These are phyloP conservation scores for Bathelium albidoporum DNA, from an alignment of 495 filamentous ascomycete species.

Conservation along the genomic window DNA sequence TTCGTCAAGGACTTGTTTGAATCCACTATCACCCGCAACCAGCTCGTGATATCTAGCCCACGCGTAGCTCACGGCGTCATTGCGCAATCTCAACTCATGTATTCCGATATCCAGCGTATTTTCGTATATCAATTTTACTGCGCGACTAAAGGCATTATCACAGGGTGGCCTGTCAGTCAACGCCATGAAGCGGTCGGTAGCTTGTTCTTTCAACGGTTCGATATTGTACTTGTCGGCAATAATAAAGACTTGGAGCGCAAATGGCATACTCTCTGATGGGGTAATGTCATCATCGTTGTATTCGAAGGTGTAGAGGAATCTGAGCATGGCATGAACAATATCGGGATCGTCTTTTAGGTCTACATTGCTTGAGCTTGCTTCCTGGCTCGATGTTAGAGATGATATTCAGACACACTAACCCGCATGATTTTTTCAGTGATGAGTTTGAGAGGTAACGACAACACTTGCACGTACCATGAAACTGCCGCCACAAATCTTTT, in stretches of 20 bases:
- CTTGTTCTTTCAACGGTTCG: constrained; percentile 2
- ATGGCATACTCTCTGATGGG: neutral
- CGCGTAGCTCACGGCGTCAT: neutral
- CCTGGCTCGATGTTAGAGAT: too few species aligned
- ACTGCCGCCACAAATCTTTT: neutral
- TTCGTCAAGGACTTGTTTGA: neutral
- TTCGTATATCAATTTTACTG: neutral
- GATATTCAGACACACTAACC: too few species aligned
- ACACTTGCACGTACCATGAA: constrained; percentile 6
- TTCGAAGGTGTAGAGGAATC: constrained; percentile 5
- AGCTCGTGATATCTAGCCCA: neutral
- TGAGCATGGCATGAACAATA: constrained; percentile 4
- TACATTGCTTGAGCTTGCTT: neutral
- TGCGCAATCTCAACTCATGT: neutral
- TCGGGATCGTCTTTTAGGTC: constrained; percentile 2
- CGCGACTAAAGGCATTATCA: neutral
- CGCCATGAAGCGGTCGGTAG: neutral
- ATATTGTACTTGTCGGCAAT: constrained; percentile 12
- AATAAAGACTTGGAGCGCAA: constrained; percentile 3
- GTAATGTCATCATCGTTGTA: constrained; percentile 6
- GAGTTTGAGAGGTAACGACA: too few species aligned
- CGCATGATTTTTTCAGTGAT: too few species aligned
- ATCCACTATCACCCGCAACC: neutral
- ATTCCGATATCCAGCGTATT: neutral
- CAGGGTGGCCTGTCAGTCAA: neutral